These are phyloP conservation scores for Eutrema yunnanense DNA, from an alignment of 345 rosid genomes.

Conservation along the genomic window DNA sequence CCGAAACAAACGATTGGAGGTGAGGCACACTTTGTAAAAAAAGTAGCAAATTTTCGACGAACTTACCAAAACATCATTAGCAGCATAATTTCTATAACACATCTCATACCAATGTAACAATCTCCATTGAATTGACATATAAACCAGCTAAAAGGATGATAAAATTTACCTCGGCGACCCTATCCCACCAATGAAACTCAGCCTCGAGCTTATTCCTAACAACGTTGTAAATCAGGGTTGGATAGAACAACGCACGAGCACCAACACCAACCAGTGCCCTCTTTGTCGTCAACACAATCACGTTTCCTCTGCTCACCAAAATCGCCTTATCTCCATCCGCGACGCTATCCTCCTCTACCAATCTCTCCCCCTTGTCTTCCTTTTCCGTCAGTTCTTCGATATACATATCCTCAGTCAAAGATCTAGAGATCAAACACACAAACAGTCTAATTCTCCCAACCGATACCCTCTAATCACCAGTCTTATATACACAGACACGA, in stretches of 20 bases:
- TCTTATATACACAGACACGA: constrained; percentile 13
- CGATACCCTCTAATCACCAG: constrained; percentile 20
- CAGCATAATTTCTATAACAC: background rate
- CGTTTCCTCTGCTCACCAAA: constrained; percentile 22
- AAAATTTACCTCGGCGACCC: constrained; percentile 66
- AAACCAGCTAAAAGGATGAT: background rate
- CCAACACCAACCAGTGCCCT: constrained; percentile 83
- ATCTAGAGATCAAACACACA: constrained; percentile 22
- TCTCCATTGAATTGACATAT: background rate
- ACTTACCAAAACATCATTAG: background rate
- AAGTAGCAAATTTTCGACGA: background rate
- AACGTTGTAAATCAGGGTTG: constrained; percentile 83
- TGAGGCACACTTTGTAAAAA: background rate
- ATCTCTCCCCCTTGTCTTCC: constrained; percentile 24
- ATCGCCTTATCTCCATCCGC: constrained; percentile 24
- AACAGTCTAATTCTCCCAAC: constrained; percentile 3
- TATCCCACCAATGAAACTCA: constrained; percentile 98
- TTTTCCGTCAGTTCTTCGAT: constrained; percentile 67
- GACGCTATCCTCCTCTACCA: constrained; percentile 25
- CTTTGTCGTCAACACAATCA: constrained; percentile 42
- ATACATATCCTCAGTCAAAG: constrained; percentile 52
- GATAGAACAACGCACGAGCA: constrained; percentile 89
- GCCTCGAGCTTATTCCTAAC: constrained; percentile 84
- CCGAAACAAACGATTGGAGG: background rate
- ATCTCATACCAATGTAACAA: background rate